Evolutionary conservation across 2,329 filamentous ascomycete genomes (phyloP), one percentile per base, ranked within the genome.

Genomic region (Nothophaeocryptopus gaeumannii): DNA sequence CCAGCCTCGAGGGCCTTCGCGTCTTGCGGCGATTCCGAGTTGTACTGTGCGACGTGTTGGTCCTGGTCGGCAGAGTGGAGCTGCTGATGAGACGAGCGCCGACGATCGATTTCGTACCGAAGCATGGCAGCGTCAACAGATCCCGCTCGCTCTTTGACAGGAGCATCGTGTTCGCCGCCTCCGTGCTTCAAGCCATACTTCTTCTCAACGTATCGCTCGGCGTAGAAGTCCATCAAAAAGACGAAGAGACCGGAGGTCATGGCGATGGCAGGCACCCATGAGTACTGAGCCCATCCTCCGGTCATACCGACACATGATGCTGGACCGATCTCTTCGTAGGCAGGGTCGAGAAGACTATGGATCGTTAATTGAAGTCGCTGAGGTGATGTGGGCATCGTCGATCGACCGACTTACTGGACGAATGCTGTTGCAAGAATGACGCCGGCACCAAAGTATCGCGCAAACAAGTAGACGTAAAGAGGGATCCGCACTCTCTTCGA

Each of bases 231-330:
- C 47, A 77, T 50, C 5, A 79, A 63, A 63, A 81, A 81, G 44
- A 79, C 73, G 5, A 73, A 15, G 63, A 78, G 71, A 10, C 74
- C 67, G 0, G 76, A 75, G 0, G 70, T 63, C 33, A 81, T 63
- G 2, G 74, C 74, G 39, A 81, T 75, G 14, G 76, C 78, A 0
- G 77, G 75, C 1, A 73, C 72, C 78, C 78, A 81, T 0, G 73
- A 68, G 63, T 78, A 82, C 12, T 67, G 58, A 0, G 70, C 72
- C 74, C 79, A 81, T 38, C 71, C 68, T 1, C 74, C 76, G 0
- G 78, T 80, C 69, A 79, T 73, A 15, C 77, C 77, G 5, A 79
- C 75, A 51, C 77, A 80, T 16, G 72, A 72, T n/a, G 67, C 56
- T 0, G 72, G 61, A 5, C 63, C 63, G 12, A 66, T 66, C 38